Base-by-base conservation (phyloP, 306 rosid genomes). In the Cajanus cajan region DNA sequence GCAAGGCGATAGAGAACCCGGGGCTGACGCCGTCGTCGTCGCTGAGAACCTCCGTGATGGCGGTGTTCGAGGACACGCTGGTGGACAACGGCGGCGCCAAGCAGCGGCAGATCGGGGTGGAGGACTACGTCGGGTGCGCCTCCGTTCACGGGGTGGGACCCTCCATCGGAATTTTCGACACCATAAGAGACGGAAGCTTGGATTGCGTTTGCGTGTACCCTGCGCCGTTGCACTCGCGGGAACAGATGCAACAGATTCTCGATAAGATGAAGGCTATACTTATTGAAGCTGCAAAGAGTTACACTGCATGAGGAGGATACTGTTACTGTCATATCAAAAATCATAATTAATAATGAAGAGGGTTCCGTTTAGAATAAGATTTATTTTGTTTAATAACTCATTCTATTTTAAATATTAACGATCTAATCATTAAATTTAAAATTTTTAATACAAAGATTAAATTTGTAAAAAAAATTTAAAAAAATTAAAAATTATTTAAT, bases 111-210 rank as follows among this genome's bases (percentile, higher is more conserved):
- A 6, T 89, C 4, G 92, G 92, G 4, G 39, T 91, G 1, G 78
- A 89, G 48, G 96, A 89, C 59, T 89, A 86, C 44, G 75, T 89
- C 73, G 92, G 94, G 2, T 89, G 96, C 72, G 92, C 92, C 36
- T 91, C 96, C 0, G 54, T 86, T 48, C 96, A 91, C 15, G 92
- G 92, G 0, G 75, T 91, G 12, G 94, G 96, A 0, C 94, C 96
- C 2, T 89, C 96, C 68, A 22, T 88, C 0, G 90, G 90, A 0
- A n/a, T 91, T 11, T 89, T 91, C 28, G 96, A 91, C 51, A 88
- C 88, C 2, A 12, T 89, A 4, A 71, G 89, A 52, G 77, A 86
- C 15, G 90, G 90, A 21, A 28, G 71, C 36, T 68, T 91, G 80
- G 92, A 91, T 18, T 91, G 94, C 18, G 85, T 78, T 4, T 89